phyloP scores from a whole-genome alignment of 2,329 filamentous ascomycete genomes.

The Aureobasidium sp. region DNA sequence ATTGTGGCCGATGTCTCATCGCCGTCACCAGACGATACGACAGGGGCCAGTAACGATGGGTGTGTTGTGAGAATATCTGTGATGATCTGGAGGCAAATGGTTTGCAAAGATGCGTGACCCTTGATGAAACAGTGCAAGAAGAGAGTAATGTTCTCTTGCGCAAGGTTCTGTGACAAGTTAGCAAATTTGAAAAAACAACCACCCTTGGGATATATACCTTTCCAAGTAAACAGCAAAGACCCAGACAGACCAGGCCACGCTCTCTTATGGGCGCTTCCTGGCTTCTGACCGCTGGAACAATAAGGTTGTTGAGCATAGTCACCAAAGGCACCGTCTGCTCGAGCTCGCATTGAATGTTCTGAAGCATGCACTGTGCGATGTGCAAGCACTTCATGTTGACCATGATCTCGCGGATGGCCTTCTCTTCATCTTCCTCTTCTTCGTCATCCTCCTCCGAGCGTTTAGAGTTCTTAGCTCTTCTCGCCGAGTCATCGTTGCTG shows the following conservation, averaged over 20 bases:
- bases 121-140: conserved; percentile 96
- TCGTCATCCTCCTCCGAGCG: conserved; percentile 53
- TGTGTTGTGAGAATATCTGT: conserved; percentile 90
- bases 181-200: neutral
- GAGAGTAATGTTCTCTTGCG: conserved; percentile 81
- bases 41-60: conserved; percentile 61
- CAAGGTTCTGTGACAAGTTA: conserved; percentile 52
- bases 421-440: conserved; percentile 54
- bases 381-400: conserved; percentile 98
- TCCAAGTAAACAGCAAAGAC: conserved; percentile 83
- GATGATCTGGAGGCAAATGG: conserved; percentile 82
- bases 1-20: conserved; percentile 39
- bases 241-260: conserved; percentile 78
- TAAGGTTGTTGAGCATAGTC: conserved; percentile 94
- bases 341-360: conserved; percentile 80
- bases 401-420: conserved; percentile 82
- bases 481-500: conserved; percentile 47
- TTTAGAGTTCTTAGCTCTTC: conserved; percentile 29
- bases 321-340: conserved; percentile 88
- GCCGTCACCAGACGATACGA: conserved; percentile 22
- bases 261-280: conserved; percentile 90
- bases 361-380: conserved; percentile 94
- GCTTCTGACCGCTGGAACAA: conserved; percentile 88
- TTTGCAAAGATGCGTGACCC: conserved; percentile 81
- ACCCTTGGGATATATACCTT: conserved; percentile 42